phyloP scores from a whole-genome alignment of 371 early-diverging fungal genomes.

The Mucor ambiguus region DNA sequence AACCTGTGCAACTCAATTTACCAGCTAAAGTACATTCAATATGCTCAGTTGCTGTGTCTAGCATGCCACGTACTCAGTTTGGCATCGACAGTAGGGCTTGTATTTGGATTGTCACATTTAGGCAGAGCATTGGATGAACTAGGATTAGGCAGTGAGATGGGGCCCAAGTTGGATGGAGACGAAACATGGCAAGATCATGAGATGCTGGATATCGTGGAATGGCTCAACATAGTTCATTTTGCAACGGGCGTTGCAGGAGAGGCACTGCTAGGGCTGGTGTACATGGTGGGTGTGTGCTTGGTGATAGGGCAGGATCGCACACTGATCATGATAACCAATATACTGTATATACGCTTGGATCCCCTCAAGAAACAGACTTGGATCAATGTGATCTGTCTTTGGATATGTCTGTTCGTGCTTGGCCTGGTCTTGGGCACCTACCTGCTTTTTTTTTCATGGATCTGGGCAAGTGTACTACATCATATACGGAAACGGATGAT shows the following conservation, averaged over 20 bases:
- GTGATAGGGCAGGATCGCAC: constrained; percentile 40
- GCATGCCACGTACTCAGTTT: constrained; percentile 35
- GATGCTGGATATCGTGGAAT: constrained; percentile 36
- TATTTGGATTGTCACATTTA: constrained; percentile 38
- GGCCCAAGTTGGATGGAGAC: constrained; percentile 45
- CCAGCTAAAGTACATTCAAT: constrained; percentile 14
- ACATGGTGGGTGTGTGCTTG: constrained; percentile 37
- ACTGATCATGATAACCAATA: constrained; percentile 32
- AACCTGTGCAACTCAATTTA: constrained; percentile 31
- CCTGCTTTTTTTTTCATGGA: constrained; percentile 47
- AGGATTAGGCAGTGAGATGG: constrained; percentile 40
- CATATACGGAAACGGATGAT: constrained; percentile 29
- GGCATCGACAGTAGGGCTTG: constrained; percentile 33
- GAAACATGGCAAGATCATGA: constrained; percentile 54
- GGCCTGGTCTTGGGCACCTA: constrained; percentile 40
- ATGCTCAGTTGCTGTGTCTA: constrained; percentile 16
- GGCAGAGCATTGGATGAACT: constrained; percentile 39
- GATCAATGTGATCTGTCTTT: constrained; percentile 9
- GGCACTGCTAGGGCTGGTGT: constrained; percentile 43
- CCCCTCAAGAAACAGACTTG: constrained; percentile 13
- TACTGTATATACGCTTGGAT: constrained; percentile 31
- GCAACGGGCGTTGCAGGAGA: constrained; percentile 44
- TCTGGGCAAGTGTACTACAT: constrained; percentile 44
- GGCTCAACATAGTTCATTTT: constrained; percentile 45
- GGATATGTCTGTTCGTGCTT: constrained; percentile 19